phyloP scores from a whole-genome alignment of 345 rosid species.

The Excoecaria cochinchinensis region DNA sequence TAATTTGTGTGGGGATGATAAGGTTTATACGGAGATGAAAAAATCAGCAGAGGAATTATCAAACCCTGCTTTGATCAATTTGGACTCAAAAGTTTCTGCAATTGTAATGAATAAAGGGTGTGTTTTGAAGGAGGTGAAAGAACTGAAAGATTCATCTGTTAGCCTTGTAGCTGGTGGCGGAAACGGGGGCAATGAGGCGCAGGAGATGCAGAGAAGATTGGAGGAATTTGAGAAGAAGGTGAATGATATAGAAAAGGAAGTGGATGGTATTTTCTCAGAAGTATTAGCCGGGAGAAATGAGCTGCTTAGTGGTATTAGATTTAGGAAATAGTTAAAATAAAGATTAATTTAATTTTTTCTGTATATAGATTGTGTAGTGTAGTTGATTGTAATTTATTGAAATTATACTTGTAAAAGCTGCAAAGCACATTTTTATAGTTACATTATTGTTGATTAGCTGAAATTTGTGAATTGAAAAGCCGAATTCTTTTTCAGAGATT shows the following conservation, averaged over 20 bases:
- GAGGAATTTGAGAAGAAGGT: constrained; percentile 40
- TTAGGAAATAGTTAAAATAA: constrained; percentile 13
- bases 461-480: background rate
- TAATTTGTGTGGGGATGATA: constrained; percentile 43
- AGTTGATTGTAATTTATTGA: background rate
- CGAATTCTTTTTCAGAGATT: too few species aligned
- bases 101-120: constrained; percentile 27
- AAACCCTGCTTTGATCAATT: constrained; percentile 21
- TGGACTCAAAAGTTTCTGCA: constrained; percentile 30
- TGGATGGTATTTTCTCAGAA: constrained; percentile 47
- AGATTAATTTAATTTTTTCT: background rate
- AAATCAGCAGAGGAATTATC: constrained; percentile 20
- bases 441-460: background rate
- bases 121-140: constrained; percentile 43
- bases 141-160: constrained; percentile 45
- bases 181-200: constrained; percentile 25
- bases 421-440: background rate
- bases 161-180: constrained; percentile 32
- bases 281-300: constrained; percentile 49
- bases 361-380: constrained; percentile 11
- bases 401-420: constrained; percentile 1
- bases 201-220: constrained; percentile 42
- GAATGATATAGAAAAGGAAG: constrained; percentile 39
- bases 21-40: constrained; percentile 39
- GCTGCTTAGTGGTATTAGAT: constrained; percentile 39